Evolutionary conservation across 352 stramenopile genomes (phyloP).

Genomic region (Blastocystis sp.): DNA sequence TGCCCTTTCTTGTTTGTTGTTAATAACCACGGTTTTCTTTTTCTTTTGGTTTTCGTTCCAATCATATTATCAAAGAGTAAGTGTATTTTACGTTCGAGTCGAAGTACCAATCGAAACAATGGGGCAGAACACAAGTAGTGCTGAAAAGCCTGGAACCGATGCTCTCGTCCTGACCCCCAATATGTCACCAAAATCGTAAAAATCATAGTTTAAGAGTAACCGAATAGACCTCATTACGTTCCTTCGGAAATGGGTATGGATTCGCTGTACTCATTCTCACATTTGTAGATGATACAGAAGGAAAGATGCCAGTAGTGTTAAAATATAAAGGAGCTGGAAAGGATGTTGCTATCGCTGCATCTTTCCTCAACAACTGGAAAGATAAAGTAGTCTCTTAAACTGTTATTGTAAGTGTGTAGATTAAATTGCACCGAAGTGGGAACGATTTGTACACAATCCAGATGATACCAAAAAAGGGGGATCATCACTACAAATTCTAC

Average conservation of each 20-base stretch:
- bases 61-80: not conserved
- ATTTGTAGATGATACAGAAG: slow-evolving; percentile 38
- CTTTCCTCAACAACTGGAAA: slow-evolving; percentile 53
- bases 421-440: slow-evolving; percentile 60
- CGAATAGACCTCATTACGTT: slow-evolving; percentile 1
- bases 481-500: slow-evolving; percentile 58
- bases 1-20: not conserved
- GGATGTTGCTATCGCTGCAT: slow-evolving; percentile 41
- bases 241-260: slow-evolving; percentile 25
- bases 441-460: slow-evolving; percentile 63
- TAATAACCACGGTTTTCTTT: slow-evolving; percentile 2
- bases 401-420: not conserved
- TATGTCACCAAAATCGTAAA: slow-evolving; percentile 40
- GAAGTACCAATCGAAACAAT: not conserved
- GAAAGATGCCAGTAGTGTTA: slow-evolving; percentile 43
- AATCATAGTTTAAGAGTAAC: not conserved
- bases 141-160: slow-evolving; percentile 25
- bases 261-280: not conserved
- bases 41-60: no score
- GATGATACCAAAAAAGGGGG: slow-evolving; percentile 34
- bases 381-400: not conserved
- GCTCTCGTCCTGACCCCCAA: slow-evolving; percentile 23
- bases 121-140: slow-evolving; percentile 58
- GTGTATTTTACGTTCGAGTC: not conserved
- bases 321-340: slow-evolving; percentile 47